Percentiles rank a stretch among this genome's conserved stretches.
Conservation (phyloP, 768 basidiomycete species). For the Pulveroboletus sp. region DNA sequence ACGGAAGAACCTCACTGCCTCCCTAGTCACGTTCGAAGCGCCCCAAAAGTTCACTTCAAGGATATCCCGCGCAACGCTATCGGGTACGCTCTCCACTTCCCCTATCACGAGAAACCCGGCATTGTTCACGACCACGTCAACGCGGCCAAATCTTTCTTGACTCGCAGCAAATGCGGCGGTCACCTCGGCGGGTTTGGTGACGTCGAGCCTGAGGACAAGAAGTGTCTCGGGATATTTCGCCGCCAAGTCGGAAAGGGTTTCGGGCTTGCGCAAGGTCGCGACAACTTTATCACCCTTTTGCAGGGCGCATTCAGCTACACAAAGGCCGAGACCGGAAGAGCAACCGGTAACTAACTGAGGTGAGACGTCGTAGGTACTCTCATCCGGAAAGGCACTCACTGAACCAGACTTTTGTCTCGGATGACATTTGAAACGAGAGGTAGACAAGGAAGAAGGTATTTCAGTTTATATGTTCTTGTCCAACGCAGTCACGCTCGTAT, state of each 20-base stretch:
- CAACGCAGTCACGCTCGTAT: too few relatives aligned
- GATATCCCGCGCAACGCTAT: slow-evolving; percentile 30
- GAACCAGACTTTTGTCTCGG: too few relatives aligned
- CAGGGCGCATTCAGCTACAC: slow-evolving; percentile 30
- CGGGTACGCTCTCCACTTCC: slow-evolving; percentile 35
- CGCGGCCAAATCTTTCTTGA: too few relatives aligned
- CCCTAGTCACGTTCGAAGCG: slow-evolving; percentile 34
- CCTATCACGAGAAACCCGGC: slow-evolving; percentile 16
- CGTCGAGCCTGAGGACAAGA: slow-evolving; percentile 15
- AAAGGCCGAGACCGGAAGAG: slow-evolving; percentile 38
- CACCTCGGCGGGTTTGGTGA: too few relatives aligned
- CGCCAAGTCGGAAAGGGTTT: slow-evolving; percentile 24
- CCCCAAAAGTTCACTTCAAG: slow-evolving; percentile 47
- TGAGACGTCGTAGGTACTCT: background rate
- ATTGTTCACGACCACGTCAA: too few relatives aligned
- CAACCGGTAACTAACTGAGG: slow-evolving; percentile 36
- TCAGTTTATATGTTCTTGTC: too few relatives aligned
- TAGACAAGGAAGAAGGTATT: too few relatives aligned
- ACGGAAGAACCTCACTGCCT: slow-evolving; percentile 27
- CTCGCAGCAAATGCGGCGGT: too few relatives aligned
- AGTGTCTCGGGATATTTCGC: slow-evolving; percentile 27
- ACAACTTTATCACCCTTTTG: slow-evolving; percentile 35
- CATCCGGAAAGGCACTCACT: too few relatives aligned
- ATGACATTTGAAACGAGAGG: too few relatives aligned
- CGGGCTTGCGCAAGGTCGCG: slow-evolving; percentile 41